Evolutionary conservation across 257 asterid genomes (phyloP), one percentile per base, ranked within the genome.

Genomic region (Linaria vulgaris): DNA sequence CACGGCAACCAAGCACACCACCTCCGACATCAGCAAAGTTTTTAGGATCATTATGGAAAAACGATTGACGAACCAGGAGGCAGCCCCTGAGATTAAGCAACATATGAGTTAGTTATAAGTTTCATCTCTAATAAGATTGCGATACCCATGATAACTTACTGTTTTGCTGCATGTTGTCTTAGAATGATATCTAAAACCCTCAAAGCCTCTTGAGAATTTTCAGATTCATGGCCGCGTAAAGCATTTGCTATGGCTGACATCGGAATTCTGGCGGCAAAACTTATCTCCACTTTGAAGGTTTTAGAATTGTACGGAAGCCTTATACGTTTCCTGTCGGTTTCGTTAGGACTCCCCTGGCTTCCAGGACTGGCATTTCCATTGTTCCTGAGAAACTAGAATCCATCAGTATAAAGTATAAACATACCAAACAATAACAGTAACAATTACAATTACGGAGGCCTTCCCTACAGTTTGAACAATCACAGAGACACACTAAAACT

Each of bases 161-260:
- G 88, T 58, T 80, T 91, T 11, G 98, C 87, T 9, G 96, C 96
- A 78, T 88, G 87, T 76, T 91, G 98, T 83, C 98, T 78, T 68
- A 91, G 44, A 69, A 88, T 87, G 68, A 88, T 88, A 74, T 91
- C 98, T 74, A 91, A 38, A 59, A 91, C 96, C 19, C 95, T 72
- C 19, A 89, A 66, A 2, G 96, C 95, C 75, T 86, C 94, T 62
- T 70, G 80, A 13, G 95, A 89, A 62, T 86, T 84, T 79, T 91
- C 95, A 3, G 94, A 75, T 72, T 88, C 98, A 68, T 86, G 94
- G 56, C 96, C 91, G 0, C 94, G 88, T 25, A 91, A 78, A 11
- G 98, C 98, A 75, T 82, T 79, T 6, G 94, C 88, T 50, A 88
- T 88, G 4, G 92, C 90, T 69, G 73, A 80, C 94, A 86, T 84